Evolutionary conservation across 2,329 filamentous ascomycete species (phyloP), one percentile per base, ranked within the genome.

Genomic region (Penicillium sp.): DNA sequence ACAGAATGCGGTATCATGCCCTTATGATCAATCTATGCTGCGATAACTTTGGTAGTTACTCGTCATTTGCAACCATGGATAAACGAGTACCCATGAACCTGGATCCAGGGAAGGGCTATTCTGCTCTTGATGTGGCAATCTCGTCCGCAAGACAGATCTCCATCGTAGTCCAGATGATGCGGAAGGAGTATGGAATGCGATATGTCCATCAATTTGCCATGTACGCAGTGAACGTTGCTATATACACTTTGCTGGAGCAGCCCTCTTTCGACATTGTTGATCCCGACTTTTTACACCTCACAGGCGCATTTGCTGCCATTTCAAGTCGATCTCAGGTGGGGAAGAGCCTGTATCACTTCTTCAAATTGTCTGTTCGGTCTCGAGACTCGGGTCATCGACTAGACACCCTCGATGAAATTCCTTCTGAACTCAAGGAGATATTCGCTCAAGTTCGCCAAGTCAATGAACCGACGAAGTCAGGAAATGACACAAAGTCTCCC

Each of bases 1-100:
- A 22, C 14, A 68, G 67, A 29, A 67, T 68, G 57, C 63, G 66
- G 9, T 69, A 67, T 32, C 54, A 67, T 32, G 56, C 64, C 1
- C 54, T 63, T 8, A 38, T 63, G 4, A 69, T 69, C 22, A 67
- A 59, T 41, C 51, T 69, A 10, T 64, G 64, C 44, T 63, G 53
- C 39, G 64, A 65, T 46, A 48, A 55, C 29, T 48, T 59, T 31
- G 50, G 56, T 2, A 39, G 48, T 3, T 48, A 57, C 13, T 40
- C 48, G 1, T 45, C 51, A 6, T 52, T 53, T 27, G 31, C 45
- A 0, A 22, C 34, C 13, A 21, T 11, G 2, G 9, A 29, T 36
- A 32, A 52, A 39, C 24, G 45, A 53, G 14, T 43, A 48, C 14
- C 39, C 13, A 43, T 54, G 18, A 47, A 39, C 10, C 32, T 31